A percentile compares a stretch with the other conserved stretches of the same genome.
Conservation (phyloP, 1,284 basidiomycete species). For the Ceratobasidium sp. region DNA sequence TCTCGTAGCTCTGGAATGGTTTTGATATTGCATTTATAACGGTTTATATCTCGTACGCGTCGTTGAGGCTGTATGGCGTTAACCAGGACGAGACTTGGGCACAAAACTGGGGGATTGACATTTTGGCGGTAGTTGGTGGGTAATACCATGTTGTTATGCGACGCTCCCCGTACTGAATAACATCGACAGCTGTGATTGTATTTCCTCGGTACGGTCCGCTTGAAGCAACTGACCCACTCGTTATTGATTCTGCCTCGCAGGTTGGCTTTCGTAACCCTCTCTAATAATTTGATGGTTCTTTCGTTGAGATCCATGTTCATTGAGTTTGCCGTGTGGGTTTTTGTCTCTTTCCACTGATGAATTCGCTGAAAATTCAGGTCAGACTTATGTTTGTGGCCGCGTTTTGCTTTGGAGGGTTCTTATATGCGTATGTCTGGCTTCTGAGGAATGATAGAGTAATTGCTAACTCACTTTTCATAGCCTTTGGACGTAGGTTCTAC, state of each 20-base stretch:
- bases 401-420: conserved; percentile 91
- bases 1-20: conserved; percentile 74
- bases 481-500: conserved; percentile 36
- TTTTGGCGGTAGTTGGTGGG: conserved; percentile 60
- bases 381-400: conserved; percentile 86
- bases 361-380: background rate
- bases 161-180: conserved; percentile 56
- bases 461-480: conserved; percentile 6
- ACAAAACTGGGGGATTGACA: conserved; percentile 75
- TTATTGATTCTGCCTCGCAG: conserved; percentile 59
- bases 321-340: conserved; percentile 70
- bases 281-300: conserved; percentile 79
- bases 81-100: conserved; percentile 72
- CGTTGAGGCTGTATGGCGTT: conserved; percentile 79
- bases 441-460: conserved; percentile 7
- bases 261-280: conserved; percentile 88
- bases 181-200: conserved; percentile 83
- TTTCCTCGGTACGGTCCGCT: conserved; percentile 76
- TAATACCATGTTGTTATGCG: background rate
- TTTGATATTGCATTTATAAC: conserved; percentile 92
- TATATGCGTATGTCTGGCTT: conserved; percentile 79
- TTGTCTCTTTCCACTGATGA: background rate
- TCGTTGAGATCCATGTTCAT: conserved; percentile 85
- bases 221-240: background rate
- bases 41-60: conserved; percentile 81